A percentile compares a stretch with the other conserved stretches of the same genome.
Evolutionary conservation across 2,329 filamentous ascomycete species (phyloP).

Genomic region (Sporothrix curviconia): DNA sequence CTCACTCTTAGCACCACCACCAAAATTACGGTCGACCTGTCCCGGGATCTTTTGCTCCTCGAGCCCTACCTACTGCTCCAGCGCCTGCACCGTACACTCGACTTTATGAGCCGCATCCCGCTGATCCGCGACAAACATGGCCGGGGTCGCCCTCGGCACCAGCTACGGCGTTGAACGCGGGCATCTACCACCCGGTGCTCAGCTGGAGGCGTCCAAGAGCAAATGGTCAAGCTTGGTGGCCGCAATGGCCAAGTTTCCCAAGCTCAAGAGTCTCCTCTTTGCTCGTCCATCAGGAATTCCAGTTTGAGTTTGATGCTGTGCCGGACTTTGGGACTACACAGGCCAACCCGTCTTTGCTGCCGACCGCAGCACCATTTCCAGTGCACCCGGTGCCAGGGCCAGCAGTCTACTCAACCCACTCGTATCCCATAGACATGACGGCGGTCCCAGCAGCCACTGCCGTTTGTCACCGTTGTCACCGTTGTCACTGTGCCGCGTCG

Average conservation of each 20-base stretch:
- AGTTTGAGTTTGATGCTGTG: constrained; percentile 37
- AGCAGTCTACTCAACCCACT: background rate
- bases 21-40: constrained; percentile 40
- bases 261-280: constrained; percentile 36
- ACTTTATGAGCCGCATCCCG: constrained; percentile 40
- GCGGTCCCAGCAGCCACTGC: background rate
- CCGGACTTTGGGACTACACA: too few species aligned
- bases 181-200: constrained; percentile 39
- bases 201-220: constrained; percentile 38
- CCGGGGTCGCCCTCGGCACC: constrained; percentile 38
- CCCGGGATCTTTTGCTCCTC: constrained; percentile 40
- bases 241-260: constrained; percentile 34
- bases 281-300: constrained; percentile 43
- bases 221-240: constrained; percentile 39
- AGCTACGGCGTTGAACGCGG: constrained; percentile 39
- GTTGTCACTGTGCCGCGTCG: too few species aligned
- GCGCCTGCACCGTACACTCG: constrained; percentile 39
- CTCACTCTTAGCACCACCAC: constrained; percentile 39
- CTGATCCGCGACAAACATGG: constrained; percentile 35
- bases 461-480: too few species aligned
- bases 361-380: background rate
- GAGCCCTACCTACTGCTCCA: constrained; percentile 44
- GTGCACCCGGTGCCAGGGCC: background rate
- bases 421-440: too few species aligned
- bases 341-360: constrained; percentile 13